These are phyloP conservation scores for Rhododendron simsii DNA, from an alignment of 148 eudicot species.

Conservation along the genomic window DNA sequence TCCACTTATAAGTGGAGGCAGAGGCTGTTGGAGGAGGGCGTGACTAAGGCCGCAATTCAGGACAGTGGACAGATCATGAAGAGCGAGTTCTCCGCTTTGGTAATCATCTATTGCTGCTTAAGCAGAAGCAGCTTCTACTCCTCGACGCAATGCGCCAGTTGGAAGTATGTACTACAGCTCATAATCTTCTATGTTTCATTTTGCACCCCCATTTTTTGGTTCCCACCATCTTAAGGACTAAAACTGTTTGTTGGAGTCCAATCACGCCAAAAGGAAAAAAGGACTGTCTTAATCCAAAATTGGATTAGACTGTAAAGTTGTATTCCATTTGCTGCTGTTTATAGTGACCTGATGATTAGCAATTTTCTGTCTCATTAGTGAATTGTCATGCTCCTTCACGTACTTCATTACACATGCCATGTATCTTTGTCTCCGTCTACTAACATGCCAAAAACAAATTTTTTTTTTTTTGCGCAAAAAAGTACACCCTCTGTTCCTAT, in stretches of 20 bases:
- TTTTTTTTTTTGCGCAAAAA: background rate
- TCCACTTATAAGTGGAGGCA: constrained; percentile 64
- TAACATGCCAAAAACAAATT: background rate
- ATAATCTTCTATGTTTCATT: background rate
- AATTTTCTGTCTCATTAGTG: background rate
- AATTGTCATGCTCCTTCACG: background rate
- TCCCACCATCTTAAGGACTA: background rate
- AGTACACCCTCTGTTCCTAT: no score
- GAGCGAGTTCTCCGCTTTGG: constrained; percentile 53
- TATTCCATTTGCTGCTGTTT: background rate
- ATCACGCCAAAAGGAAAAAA: no score
- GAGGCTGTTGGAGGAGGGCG: constrained; percentile 61
- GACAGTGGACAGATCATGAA: constrained; percentile 65
- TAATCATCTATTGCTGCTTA: constrained; percentile 59
- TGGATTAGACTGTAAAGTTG: background rate
- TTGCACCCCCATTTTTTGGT: background rate
- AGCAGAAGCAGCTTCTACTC: constrained; percentile 72
- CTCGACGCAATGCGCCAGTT: constrained; percentile 54
- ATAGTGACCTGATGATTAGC: background rate
- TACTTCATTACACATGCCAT: background rate
- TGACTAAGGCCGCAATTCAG: background rate
- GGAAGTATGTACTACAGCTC: constrained; percentile 43
- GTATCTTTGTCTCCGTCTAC: background rate
- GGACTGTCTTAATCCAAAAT: background rate
- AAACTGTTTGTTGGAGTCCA: background rate